Conservation (phyloP, 1,284 basidiomycete species). For the Cutaneotrichosporon dermatis region DNA sequence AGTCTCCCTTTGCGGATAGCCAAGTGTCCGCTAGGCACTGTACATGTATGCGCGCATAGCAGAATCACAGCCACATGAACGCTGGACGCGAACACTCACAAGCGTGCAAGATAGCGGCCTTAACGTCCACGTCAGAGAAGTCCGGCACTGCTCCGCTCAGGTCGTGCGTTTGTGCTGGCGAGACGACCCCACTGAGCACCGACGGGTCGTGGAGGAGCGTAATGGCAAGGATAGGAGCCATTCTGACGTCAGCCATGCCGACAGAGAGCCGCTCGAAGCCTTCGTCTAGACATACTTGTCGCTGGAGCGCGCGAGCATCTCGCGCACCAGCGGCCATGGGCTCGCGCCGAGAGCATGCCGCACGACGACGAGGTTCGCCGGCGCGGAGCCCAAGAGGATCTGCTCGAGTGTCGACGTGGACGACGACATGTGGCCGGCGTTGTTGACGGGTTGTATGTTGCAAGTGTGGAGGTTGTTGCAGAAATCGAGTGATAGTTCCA, state of each 20-base stretch:
- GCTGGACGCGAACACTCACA: constrained; percentile 20
- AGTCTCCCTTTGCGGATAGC: too few relatives aligned
- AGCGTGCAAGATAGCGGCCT: constrained; percentile 11
- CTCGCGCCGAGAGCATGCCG: constrained; percentile 9
- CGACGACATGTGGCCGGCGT: too few relatives aligned
- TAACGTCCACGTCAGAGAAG: constrained; percentile 9
- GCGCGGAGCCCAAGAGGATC: constrained; percentile 33
- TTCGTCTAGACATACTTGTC: constrained; percentile 3
- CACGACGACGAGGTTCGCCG: constrained; percentile 39
- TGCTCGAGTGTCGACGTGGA: constrained; percentile 22
- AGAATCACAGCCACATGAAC: too few relatives aligned
- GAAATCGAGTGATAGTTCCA: too few relatives aligned
- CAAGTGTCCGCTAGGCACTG: too few relatives aligned
- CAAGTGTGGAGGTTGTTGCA: too few relatives aligned
- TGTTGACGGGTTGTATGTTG: too few relatives aligned
- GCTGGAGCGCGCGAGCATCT: constrained; percentile 5
- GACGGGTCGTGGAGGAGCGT: not conserved
- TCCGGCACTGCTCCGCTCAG: constrained; percentile 10
- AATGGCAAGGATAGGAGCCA: not conserved
- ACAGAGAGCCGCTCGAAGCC: too few relatives aligned
- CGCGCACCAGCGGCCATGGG: constrained; percentile 6
- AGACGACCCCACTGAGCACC: not conserved
- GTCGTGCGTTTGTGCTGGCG: constrained; percentile 4
- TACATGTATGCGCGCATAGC: too few relatives aligned
- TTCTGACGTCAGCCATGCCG: not conserved